A percentile compares a stretch with the other conserved stretches of the same genome.
Conservation (phyloP, 2,329 filamentous ascomycete species). For the Xylariaceae sp. region DNA sequence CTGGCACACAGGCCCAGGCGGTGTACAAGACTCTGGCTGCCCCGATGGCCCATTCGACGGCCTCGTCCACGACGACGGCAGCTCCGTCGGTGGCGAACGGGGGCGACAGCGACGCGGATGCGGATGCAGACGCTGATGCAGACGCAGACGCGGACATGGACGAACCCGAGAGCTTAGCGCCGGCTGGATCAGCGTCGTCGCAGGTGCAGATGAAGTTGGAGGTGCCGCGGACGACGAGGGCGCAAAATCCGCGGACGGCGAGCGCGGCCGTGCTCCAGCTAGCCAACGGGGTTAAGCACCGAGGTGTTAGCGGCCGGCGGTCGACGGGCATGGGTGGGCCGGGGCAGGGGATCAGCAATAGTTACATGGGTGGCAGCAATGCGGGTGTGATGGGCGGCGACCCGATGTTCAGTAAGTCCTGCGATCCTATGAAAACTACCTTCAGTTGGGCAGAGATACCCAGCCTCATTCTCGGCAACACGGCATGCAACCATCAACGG, state of each 20-base stretch:
- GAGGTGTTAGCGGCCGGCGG: constrained; percentile 21
- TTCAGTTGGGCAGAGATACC: no score
- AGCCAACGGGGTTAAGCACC: no score
- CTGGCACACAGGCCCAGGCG: constrained; percentile 19
- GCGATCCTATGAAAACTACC: no score
- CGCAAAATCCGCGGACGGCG: constrained; percentile 33
- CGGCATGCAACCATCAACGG: no score
- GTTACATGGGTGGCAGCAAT: constrained; percentile 44
- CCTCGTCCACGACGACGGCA: constrained; percentile 20
- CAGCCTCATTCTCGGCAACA: no score
- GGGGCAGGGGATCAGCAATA: constrained; percentile 31
- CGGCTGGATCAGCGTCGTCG: constrained; percentile 40
- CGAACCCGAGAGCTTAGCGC: constrained; percentile 54
- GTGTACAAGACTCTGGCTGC: constrained; percentile 20
- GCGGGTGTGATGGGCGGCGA: constrained; percentile 45
- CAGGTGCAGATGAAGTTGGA: constrained; percentile 39
- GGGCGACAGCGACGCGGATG: constrained; percentile 46
- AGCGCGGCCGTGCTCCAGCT: constrained; percentile 14
- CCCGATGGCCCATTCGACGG: constrained; percentile 14
- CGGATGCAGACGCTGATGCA: constrained; percentile 54
- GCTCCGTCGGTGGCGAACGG: constrained; percentile 33
- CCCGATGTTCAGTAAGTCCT: constrained; percentile 42
- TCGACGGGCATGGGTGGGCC: constrained; percentile 34
- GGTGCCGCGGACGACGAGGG: constrained; percentile 42
- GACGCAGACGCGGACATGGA: constrained; percentile 45